Percentiles rank a stretch among this genome's conserved stretches.
phyloP scores from a whole-genome alignment of 176 grass and related monocot genomes.

The Panicum miliaceum region DNA sequence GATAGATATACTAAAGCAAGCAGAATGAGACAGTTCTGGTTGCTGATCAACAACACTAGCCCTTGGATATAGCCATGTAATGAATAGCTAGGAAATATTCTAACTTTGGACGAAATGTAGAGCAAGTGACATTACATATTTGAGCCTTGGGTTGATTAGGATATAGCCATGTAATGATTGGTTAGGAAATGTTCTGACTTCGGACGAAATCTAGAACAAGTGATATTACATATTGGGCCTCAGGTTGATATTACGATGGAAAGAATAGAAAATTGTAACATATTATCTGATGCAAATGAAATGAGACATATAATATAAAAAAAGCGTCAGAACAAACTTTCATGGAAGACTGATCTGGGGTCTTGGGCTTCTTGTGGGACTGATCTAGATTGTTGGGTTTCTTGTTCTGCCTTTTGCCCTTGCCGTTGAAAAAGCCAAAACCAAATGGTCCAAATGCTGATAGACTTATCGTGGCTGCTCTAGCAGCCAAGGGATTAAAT shows the following conservation, averaged over 20 bases:
- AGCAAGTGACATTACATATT: background rate
- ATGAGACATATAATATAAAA: background rate
- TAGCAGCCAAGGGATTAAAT: slow-evolving; percentile 78
- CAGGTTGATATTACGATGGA: background rate
- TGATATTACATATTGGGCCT: background rate
- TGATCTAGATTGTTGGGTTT: slow-evolving; percentile 61
- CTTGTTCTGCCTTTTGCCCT: slow-evolving; percentile 68
- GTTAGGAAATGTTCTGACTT: background rate
- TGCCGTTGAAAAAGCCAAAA: slow-evolving; percentile 73
- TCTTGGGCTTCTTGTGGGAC: slow-evolving; percentile 55
- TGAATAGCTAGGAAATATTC: background rate
- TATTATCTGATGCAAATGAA: slow-evolving; percentile 1
- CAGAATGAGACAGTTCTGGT: background rate
- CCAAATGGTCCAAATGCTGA: slow-evolving; percentile 73
- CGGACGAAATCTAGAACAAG: background rate
- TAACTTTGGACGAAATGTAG: background rate
- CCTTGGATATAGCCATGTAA: background rate
- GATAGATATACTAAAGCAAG: background rate
- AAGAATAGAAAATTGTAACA: background rate
- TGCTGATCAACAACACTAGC: slow-evolving; percentile 7
- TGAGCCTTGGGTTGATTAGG: background rate
- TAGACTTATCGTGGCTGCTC: slow-evolving; percentile 71
- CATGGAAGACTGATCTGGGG: slow-evolving; percentile 45
- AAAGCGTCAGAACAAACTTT: slow-evolving; percentile 25
- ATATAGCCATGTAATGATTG: background rate